Evolutionary conservation across 2,329 filamentous ascomycete species (phyloP), one percentile per base, ranked within the genome.

Genomic region (Sarocladium brachiariae): DNA sequence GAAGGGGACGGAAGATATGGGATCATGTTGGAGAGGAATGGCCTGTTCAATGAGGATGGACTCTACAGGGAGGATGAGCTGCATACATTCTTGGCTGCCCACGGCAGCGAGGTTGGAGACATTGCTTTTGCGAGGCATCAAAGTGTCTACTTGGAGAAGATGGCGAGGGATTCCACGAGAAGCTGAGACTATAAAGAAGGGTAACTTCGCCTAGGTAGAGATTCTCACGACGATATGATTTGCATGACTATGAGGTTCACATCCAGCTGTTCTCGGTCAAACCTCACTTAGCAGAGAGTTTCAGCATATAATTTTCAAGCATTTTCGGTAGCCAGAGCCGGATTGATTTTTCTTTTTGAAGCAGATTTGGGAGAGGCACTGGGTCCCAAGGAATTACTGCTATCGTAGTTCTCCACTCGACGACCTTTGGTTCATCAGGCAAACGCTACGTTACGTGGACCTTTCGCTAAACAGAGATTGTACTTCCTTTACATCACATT

Each of bases 21-120:
- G 0, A 56, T 70, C n/a, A 27, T 23, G 23, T 8, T 27, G 39
- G 11, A 8, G 11, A 25, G 39, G 23, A 23, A 16, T 5, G 3
- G 3, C 3, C 4, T 43, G 7, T 3, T n/a, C 13, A 23, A n/a
- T 9, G 11, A 43, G 0, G 55, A 70, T 4, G 76, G 75, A 0
- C 60, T 71, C n/a, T 78, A 70, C 51, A 58, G 74, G 50, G 59
- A 70, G 23, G 69, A 71, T 0, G 58, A 60, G 2, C 70, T 78
- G 2, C 55, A 56, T 4, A 52, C 54, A 1, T 83, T 77, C 54
- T 67, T 80, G 2, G 14, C 49, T 5, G 51, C 57, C 1, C 60
- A 70, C 37, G 71, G 72, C 63, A 52, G 64, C 9, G 56, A 57
- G 10, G 65, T 78, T 8, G 67, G 66, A 3, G 52, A 63, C 2